Conservation (phyloP, 768 basidiomycete species). For the Termitomyces sp. region DNA sequence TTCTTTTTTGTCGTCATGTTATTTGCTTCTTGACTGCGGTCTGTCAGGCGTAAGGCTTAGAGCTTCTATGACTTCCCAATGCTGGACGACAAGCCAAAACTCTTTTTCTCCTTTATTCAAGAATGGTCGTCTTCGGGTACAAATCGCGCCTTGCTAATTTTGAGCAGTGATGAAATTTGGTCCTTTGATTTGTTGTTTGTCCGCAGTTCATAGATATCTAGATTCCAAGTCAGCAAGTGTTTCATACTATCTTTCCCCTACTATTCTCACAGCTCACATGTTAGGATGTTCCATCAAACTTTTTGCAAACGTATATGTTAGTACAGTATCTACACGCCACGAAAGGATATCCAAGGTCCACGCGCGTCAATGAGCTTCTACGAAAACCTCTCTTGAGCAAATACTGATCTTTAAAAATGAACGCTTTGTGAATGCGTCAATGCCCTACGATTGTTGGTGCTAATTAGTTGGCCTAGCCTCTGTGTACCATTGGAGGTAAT, state of each 20-base stretch:
- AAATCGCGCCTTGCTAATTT: neutral
- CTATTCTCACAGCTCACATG: neutral
- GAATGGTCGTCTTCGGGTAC: no score
- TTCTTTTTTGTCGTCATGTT: neutral
- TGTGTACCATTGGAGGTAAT: neutral
- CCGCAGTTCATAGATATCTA: neutral
- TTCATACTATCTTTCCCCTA: neutral
- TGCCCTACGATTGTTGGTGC: no score
- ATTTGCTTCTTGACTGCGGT: neutral
- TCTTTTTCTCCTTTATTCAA: no score
- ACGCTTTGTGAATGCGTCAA: no score
- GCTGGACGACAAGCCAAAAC: neutral
- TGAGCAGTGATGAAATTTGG: neutral
- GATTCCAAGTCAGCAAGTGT: neutral
- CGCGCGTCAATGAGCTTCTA: neutral
- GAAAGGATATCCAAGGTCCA: neutral
- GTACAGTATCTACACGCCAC: neutral
- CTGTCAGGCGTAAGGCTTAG: no score
- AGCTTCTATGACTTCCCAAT: neutral
- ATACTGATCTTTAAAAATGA: neutral
- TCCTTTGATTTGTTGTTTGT: neutral
- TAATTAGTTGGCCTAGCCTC: no score
- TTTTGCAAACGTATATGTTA: neutral
- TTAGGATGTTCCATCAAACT: neutral
- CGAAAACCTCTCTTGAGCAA: no score